Conservation (phyloP, 176 grass and related monocot species). For the Tillandsia fasciculata region DNA sequence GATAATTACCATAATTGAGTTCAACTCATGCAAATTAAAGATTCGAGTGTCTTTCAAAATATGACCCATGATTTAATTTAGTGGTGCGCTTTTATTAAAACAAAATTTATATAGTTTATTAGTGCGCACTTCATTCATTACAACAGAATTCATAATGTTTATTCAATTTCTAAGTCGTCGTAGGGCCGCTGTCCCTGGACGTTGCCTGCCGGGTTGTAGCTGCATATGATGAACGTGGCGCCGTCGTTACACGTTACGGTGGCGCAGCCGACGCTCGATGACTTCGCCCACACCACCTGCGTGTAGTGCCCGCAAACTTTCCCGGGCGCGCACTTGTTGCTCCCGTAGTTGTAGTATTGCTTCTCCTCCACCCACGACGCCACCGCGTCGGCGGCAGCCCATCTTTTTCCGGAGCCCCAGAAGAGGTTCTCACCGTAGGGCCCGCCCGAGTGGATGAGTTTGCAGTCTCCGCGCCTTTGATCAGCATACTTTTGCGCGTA, state of each 20-base stretch:
- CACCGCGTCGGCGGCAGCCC: conserved; percentile 7
- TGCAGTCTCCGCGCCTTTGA: conserved; percentile 1
- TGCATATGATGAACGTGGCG: conserved; percentile 22
- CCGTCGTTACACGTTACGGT: conserved; percentile 7
- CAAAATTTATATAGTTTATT: too few relatives aligned
- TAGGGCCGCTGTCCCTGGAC: conserved; percentile 1
- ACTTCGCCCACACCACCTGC: conserved; percentile 17
- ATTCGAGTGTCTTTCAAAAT: too few relatives aligned
- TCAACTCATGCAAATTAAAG: too few relatives aligned
- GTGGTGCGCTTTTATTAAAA: too few relatives aligned
- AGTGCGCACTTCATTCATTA: too few relatives aligned
- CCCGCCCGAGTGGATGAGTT: conserved; percentile 21
- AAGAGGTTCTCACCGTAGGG: conserved; percentile 29
- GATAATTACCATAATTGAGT: too few relatives aligned
- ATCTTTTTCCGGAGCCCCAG: neutral
- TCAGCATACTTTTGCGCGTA: conserved; percentile 23
- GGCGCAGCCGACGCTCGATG: conserved; percentile 9
- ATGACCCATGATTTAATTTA: too few relatives aligned
- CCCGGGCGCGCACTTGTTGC: conserved; percentile 6
- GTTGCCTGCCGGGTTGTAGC: conserved; percentile 15
- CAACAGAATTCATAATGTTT: too few relatives aligned
- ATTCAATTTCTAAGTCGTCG: neutral
- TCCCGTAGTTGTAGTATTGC: conserved; percentile 9
- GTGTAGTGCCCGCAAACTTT: conserved; percentile 3
- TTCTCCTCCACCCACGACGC: conserved; percentile 13